Percentiles rank a stretch among this genome's conserved stretches.
These are phyloP conservation scores for Durotheca rogersii DNA, from an alignment of 495 filamentous ascomycete species.

Conservation along the genomic window DNA sequence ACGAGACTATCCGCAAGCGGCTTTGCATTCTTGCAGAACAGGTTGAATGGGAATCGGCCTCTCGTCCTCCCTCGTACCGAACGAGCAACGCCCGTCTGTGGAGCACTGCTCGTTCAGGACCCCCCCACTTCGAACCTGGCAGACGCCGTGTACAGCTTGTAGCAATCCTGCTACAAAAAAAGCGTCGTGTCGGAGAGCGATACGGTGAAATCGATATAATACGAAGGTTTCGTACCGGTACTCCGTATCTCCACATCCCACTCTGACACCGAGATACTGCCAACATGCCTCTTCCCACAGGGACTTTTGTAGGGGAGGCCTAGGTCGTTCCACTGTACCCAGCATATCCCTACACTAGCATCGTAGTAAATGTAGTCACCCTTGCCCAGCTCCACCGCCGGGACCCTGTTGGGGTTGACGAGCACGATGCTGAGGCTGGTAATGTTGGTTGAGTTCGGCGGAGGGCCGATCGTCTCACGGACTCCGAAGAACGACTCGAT, in stretches of 20 bases:
- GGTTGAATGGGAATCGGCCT: slow-evolving; percentile 21
- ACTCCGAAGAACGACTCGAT: slow-evolving; percentile 12
- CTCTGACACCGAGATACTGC: no score
- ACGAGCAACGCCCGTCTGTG: slow-evolving; percentile 15
- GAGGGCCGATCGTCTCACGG: slow-evolving; percentile 14
- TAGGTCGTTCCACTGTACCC: slow-evolving; percentile 23
- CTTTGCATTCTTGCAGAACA: slow-evolving; percentile 21
- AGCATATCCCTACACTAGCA: slow-evolving; percentile 18
- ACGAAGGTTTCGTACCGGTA: no score
- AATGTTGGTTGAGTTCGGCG: slow-evolving; percentile 21
- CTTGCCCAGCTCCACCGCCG: no score
- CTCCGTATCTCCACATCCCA: no score
- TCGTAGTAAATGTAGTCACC: slow-evolving; percentile 26
- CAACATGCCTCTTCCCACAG: no score
- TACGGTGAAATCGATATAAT: no score
- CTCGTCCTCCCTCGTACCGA: slow-evolving; percentile 13
- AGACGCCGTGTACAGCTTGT: no score
- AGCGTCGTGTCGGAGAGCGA: no score
- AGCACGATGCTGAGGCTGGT: slow-evolving; percentile 18
- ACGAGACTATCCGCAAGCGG: slow-evolving; percentile 15
- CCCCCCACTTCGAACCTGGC: no score
- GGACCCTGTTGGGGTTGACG: slow-evolving; percentile 11
- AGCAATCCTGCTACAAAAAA: no score
- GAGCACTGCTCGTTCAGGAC: slow-evolving; percentile 19
- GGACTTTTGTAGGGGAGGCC: no score